Conservation (phyloP, 495 filamentous ascomycete species). For the Poronia punctata region DNA sequence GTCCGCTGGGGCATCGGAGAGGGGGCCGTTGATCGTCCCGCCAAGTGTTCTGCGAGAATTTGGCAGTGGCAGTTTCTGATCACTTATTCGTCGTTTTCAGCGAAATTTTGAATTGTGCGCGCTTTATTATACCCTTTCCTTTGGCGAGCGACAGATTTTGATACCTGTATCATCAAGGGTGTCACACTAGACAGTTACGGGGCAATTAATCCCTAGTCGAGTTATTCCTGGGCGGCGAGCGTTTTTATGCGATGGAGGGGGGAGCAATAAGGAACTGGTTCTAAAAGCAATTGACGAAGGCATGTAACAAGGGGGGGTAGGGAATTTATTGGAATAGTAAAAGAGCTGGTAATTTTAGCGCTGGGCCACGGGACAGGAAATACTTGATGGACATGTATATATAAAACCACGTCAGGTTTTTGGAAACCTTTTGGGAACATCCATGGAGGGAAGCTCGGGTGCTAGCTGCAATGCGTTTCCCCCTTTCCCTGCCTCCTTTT, state of each 20-base stretch:
- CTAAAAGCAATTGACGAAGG: too few relatives aligned
- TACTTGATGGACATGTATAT: too few relatives aligned
- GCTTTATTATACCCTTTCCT: constrained; percentile 11
- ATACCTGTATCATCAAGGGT: constrained; percentile 5
- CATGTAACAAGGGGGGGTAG: not conserved
- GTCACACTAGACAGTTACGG: constrained; percentile 3
- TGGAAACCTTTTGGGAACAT: too few relatives aligned
- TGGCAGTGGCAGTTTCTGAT: not conserved
- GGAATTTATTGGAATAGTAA: not conserved
- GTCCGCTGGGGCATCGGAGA: constrained; percentile 19
- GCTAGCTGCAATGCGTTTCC: too few relatives aligned
- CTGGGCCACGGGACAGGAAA: too few relatives aligned
- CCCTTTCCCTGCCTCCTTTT: too few relatives aligned
- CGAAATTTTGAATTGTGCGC: constrained; percentile 3
- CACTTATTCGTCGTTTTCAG: not conserved
- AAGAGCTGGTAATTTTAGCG: too few relatives aligned
- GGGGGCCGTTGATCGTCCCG: constrained; percentile 11
- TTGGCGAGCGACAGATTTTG: not conserved
- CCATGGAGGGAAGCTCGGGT: too few relatives aligned
- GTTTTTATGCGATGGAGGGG: too few relatives aligned
- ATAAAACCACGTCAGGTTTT: too few relatives aligned
- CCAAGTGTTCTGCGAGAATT: not conserved
- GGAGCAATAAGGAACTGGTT: too few relatives aligned
- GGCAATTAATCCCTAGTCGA: not conserved
- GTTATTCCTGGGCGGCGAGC: not conserved